Base-by-base conservation (phyloP, 345 rosid genomes). In the Arabis alpina region DNA sequence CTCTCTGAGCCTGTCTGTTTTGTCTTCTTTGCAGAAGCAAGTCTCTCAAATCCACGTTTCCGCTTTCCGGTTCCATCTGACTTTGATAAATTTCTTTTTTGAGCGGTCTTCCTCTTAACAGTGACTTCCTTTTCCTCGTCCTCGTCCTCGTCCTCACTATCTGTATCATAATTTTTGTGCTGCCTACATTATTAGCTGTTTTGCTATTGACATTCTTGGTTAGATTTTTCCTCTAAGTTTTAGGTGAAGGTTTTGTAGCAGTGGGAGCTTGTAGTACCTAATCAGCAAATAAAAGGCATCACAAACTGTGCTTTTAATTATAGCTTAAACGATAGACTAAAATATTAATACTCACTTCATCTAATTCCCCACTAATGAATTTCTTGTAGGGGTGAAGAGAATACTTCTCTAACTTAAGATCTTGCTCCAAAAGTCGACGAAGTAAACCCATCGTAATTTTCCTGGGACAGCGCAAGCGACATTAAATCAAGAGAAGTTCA, bases 351-450 rank as follows among this genome's bases (percentile, higher is more conserved):
- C 76, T 72, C 39, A 87, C 97, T 85, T 83, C 79, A 61, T 91
- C 96, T 74, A 93, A 71, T 54, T 84, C 85, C 44, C 68, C 76
- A 77, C 77, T 77, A 42, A 91, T 85, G 63, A 85, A 82, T 76
- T 79, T 81, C 84, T 91, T 93, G 74, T 63, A 78, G 19, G 86
- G 80, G 78, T 93, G 97, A 71, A 93, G 93, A 24, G 83, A 40
- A 82, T 51, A 41, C 56, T 86, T 85, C 32, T 82, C 88, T 52
- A 91, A 79, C 57, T 82, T 78, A 69, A 93, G 92, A 85, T 91
- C 98, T 74, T 83, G 81, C 83, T 93, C 97, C 77, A 91, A 74
- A 64, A 87, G 86, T 49, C 98, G 81, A 66, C 96, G 92, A 66
- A 86, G 88, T 69, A 86, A 79, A 53, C 85, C 89, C 96, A 93